A percentile compares a stretch with the other conserved stretches of the same genome.
phyloP scores from a whole-genome alignment of 108 stramenopile species.

The Skeletonema marinoi region DNA sequence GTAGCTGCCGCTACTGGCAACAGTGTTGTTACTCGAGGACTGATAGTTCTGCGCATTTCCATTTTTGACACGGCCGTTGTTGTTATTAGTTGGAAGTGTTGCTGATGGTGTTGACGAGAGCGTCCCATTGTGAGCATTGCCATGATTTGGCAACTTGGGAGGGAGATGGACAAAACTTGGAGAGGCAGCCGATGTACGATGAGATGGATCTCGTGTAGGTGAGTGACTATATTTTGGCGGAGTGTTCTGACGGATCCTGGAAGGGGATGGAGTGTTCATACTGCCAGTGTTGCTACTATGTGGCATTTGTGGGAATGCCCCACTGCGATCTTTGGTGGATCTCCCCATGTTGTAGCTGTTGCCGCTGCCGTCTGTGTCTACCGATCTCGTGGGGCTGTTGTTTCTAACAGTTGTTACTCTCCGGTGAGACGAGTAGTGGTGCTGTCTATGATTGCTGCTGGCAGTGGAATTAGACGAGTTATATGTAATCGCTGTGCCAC shows the following conservation, averaged over 20 bases:
- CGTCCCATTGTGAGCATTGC: not conserved
- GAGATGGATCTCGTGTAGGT: not conserved
- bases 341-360: not conserved
- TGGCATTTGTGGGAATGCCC: conserved; percentile 24
- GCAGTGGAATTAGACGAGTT: not conserved
- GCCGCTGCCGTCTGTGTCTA: not conserved
- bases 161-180: conserved; percentile 2
- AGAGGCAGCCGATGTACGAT: not conserved
- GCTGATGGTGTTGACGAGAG: not conserved
- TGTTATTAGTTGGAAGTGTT: not conserved
- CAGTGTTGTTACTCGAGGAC: conserved; percentile 1
- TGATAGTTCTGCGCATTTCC: not conserved
- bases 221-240: not conserved
- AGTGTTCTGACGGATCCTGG: not conserved
- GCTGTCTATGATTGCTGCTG: not conserved
- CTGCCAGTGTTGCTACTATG: not conserved
- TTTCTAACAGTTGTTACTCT: not conserved
- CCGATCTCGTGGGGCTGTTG: not conserved
- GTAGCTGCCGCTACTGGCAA: conserved; percentile 7
- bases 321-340: conserved; percentile 15
- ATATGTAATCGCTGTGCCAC: not conserved
- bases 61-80: not conserved
- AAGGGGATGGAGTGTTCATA: not conserved
- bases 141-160: not conserved
- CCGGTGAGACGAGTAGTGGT: not conserved